Base-by-base conservation (phyloP, 225 moss, liverwort and hornwort species). In the Ulota crispa region DNA sequence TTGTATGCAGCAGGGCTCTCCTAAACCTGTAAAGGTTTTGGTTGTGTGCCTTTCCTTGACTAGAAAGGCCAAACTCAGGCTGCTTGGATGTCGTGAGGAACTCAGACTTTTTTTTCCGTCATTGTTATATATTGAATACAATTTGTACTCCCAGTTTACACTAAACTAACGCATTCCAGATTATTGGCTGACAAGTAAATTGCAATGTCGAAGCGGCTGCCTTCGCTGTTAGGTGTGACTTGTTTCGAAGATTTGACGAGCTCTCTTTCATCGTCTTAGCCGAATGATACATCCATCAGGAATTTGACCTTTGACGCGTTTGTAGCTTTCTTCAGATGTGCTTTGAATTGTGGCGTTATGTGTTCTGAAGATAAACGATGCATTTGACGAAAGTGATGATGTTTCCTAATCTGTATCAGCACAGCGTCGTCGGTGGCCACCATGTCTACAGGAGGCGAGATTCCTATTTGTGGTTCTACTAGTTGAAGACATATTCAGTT, bases 81-180 rank as follows among this genome's bases (percentile, higher is more conserved):
- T 69, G 54, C 52, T 69, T 54, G 75, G 42, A 52, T 69, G 80
- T 39, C 39, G 30, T 27, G 39, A 11, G 54, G 34, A 20, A 56
- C 64, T 16, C 37, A 37, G 45, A 57, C 76, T 70, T 77, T 59
- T 81, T 81, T 42, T 81, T 42, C 64, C 23, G 65, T 80, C 55
- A 81, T 64, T 64, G 74, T 80, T 45, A 36, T 64, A 80, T 71
- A 70, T 64, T 63, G 59, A 61, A 68, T 60, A 47, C 52, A 61
- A 27, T 74, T 47, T 52, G 18, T 43, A n/a, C 39, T 68, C 26
- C 15, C 26, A 65, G 27, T 59, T 24, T 20, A 66, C 45, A 9
- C 59, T 24, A 59, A 74, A 36, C 9, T 16, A n/a, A 74, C 71
- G 28, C 12, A 41, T 37, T 36, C 15, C 28, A 52, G 31, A 30